A percentile compares a stretch with the other conserved stretches of the same genome.
phyloP scores from a whole-genome alignment of 2,329 filamentous ascomycete genomes.

The Paraphaeosphaeria minitans region DNA sequence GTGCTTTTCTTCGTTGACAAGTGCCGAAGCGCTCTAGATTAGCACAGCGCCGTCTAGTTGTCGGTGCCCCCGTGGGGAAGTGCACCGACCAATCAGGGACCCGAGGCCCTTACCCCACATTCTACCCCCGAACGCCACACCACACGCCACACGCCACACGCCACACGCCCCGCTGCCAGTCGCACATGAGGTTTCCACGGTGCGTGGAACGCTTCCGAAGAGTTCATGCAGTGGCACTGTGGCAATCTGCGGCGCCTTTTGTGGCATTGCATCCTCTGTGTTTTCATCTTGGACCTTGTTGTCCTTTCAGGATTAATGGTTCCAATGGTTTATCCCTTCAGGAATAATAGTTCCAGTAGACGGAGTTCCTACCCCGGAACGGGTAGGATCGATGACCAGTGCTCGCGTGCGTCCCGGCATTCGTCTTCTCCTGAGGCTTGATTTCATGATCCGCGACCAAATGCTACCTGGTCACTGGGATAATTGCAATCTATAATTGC shows the following conservation, averaged over 20 bases:
- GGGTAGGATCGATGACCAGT: background rate
- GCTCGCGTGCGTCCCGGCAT: background rate
- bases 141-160: conserved; percentile 27
- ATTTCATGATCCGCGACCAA: background rate
- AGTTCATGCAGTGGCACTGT: background rate
- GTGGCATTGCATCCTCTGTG: background rate
- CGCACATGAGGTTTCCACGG: conserved; percentile 19
- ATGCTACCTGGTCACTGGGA: conserved; percentile 37
- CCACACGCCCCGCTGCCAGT: conserved; percentile 24
- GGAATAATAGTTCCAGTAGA: background rate
- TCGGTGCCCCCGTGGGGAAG: background rate
- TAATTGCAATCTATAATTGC: conserved; percentile 44
- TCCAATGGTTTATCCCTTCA: background rate
- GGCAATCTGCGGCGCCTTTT: background rate
- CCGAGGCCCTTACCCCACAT: conserved; percentile 21
- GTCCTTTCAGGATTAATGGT: background rate
- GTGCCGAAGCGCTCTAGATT: conserved; percentile 16
- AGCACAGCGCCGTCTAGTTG: conserved; percentile 1
- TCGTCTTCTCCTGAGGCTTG: background rate
- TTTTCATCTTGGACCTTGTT: background rate
- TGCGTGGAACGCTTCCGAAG: conserved; percentile 13
- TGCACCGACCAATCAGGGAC: conserved; percentile 17
- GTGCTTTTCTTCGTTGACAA: conserved; percentile 1
- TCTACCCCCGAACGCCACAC: conserved; percentile 29
- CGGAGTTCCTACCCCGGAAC: background rate